A percentile compares a stretch with the other conserved stretches of the same genome.
These are phyloP conservation scores for Populus pruinosa DNA, from an alignment of 345 rosid species.

Conservation along the genomic window DNA sequence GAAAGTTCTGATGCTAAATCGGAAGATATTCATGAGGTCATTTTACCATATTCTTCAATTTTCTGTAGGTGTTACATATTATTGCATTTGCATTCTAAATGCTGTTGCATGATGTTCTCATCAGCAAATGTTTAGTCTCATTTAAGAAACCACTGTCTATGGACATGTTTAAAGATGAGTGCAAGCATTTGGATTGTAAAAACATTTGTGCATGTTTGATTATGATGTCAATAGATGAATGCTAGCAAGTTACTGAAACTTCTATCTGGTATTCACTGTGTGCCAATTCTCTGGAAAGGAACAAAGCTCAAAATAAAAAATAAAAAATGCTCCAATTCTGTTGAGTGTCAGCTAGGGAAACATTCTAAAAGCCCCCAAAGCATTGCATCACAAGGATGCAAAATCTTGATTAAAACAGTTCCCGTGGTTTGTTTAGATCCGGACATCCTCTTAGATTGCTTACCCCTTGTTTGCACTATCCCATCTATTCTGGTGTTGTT, in stretches of 20 bases:
- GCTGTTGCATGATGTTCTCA: neutral
- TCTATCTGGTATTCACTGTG: neutral
- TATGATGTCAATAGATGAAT: neutral
- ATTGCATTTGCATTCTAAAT: neutral
- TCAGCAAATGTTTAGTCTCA: neutral
- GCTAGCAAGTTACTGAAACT: neutral
- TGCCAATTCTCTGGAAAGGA: neutral
- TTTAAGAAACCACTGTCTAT: neutral
- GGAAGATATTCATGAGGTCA: constrained; percentile 47
- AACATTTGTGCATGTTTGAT: neutral
- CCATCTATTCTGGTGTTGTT: neutral
- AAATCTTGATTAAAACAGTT: neutral
- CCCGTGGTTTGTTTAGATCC: neutral
- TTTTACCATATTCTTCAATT: constrained; percentile 1
- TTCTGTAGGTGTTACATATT: neutral
- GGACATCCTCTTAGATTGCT: neutral
- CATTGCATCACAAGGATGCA: neutral
- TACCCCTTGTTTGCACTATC: neutral
- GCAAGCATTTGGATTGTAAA: neutral
- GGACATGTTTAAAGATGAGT: neutral
- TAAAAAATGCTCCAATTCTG: neutral
- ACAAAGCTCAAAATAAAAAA: neutral
- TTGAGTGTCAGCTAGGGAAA: neutral
- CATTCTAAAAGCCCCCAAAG: neutral
- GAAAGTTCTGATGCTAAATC: constrained; percentile 43